Conservation (phyloP, 169 alveolate species). For the Eimeria tenella region DNA sequence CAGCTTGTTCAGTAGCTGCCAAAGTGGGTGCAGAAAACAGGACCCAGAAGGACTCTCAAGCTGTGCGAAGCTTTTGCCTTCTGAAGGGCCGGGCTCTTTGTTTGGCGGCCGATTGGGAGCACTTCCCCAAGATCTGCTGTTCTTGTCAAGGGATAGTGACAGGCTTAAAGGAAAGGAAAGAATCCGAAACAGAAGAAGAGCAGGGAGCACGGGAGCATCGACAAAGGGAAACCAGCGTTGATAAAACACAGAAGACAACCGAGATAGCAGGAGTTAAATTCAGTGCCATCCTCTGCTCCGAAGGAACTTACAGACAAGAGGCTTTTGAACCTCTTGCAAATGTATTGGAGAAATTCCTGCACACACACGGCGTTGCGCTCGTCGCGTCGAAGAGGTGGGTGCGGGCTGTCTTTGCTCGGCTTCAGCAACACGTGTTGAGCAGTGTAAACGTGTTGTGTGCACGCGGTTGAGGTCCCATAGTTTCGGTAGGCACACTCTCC, state of each 20-base stretch:
- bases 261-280: not conserved
- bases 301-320: slow-evolving; percentile 61
- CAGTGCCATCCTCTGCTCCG: slow-evolving; percentile 32
- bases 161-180: not conserved
- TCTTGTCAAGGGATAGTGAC: slow-evolving; percentile 12
- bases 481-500: too few relatives aligned
- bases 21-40: not conserved
- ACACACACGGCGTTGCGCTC: slow-evolving; percentile 34
- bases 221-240: not conserved
- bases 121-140: slow-evolving; percentile 1
- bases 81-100: slow-evolving; percentile 55
- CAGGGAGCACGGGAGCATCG: not conserved
- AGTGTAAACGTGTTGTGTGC: too few relatives aligned
- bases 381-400: slow-evolving; percentile 60
- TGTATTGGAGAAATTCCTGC: not conserved
- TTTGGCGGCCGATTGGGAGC: slow-evolving; percentile 36
- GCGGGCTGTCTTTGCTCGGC: not conserved
- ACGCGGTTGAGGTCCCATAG: too few relatives aligned
- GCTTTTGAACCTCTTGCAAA: slow-evolving; percentile 51
- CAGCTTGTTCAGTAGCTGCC: not conserved
- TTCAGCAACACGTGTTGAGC: not conserved
- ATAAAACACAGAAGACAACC: not conserved
- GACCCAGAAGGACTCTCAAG: not conserved
- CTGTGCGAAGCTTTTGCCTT: not conserved
- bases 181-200: not conserved